Evolutionary conservation across 495 filamentous ascomycete species (phyloP), one percentile per base, ranked within the genome.

Genomic region (Achaetomiella virescens): DNA sequence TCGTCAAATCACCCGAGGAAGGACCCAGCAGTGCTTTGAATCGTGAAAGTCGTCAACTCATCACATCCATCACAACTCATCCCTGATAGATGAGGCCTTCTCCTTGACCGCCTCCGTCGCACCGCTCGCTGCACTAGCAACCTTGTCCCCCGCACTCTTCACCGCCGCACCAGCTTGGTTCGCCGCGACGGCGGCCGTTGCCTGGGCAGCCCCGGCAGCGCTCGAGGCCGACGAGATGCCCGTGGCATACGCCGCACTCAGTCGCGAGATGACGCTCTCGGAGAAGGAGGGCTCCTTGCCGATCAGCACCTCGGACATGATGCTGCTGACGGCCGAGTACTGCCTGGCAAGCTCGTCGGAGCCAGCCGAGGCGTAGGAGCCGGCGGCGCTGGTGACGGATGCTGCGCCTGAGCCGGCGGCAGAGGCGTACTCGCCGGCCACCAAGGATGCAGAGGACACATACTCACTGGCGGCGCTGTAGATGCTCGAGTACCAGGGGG

Each of bases 251-350:
- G 84, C 88, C 2, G 80, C 81, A 31, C 77, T 78, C 6, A 96
- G 77, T 20, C 85, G 80, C 52, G 74, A 83, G 73, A 90, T 80
- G 0, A 91, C 85, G 54, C 85, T 88, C 59, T 96, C 89, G 0
- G 87, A 89, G 62, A 89, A 96, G 14, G 84, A 79, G 6, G 89
- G 86, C 66, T 96, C 88, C 68, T 84, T 87, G 22, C 87, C 91
- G 43, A 73, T 65, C 24, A 96, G 72, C 3, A 96, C 72, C 61
- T 96, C 89, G 12, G 84, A 85, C 14, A 96, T 78, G 1, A 96
- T 74, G 20, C 75, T 80, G 62, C 84, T 81, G 2, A 95, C 74
- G n/a, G 79, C 84, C 9, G 80, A 78, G 57, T 87, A 91, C 49
- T 88, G 86, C 2, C 76, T 69, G 17, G 70, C 72, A 2, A 79